Evolutionary conservation across 2,329 filamentous ascomycete genomes (phyloP).

Genomic region (Trichoderma citrinoviride): DNA sequence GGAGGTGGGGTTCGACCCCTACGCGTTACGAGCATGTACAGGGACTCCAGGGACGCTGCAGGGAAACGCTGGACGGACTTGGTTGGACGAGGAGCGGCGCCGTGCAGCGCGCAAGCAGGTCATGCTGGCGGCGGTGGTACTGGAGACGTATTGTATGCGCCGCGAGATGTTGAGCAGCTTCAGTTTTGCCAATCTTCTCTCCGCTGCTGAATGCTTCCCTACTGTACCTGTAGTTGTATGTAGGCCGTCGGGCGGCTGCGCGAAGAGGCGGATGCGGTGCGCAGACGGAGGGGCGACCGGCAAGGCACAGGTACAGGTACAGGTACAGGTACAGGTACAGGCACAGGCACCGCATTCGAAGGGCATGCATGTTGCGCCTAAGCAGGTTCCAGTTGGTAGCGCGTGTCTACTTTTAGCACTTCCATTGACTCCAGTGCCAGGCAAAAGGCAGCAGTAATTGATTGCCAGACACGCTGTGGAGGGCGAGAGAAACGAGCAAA

Average conservation of each 20-base stretch:
- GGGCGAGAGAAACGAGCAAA: background rate
- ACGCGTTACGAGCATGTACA: background rate
- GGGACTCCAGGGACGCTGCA: constrained; percentile 1
- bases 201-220: background rate
- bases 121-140: background rate
- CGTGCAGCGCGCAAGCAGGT: background rate
- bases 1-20: constrained; percentile 11
- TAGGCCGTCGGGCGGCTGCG: constrained; percentile 3
- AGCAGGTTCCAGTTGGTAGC: background rate
- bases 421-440: background rate
- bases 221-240: too few relatives aligned
- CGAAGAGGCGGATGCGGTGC: constrained; percentile 2
- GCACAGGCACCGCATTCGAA: background rate
- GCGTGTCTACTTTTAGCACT: constrained; percentile 10
- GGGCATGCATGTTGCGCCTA: too few relatives aligned
- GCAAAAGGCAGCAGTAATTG: background rate
- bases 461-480: background rate
- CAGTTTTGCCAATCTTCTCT: background rate
- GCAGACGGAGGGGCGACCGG: background rate
- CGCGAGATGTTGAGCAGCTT: background rate
- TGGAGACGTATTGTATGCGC: too few relatives aligned
- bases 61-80: background rate
- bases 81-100: constrained; percentile 11
- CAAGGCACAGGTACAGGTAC: background rate
- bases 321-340: background rate